These are phyloP conservation scores for Neobulgaria alba DNA, from an alignment of 2,329 filamentous ascomycete genomes.

Conservation along the genomic window DNA sequence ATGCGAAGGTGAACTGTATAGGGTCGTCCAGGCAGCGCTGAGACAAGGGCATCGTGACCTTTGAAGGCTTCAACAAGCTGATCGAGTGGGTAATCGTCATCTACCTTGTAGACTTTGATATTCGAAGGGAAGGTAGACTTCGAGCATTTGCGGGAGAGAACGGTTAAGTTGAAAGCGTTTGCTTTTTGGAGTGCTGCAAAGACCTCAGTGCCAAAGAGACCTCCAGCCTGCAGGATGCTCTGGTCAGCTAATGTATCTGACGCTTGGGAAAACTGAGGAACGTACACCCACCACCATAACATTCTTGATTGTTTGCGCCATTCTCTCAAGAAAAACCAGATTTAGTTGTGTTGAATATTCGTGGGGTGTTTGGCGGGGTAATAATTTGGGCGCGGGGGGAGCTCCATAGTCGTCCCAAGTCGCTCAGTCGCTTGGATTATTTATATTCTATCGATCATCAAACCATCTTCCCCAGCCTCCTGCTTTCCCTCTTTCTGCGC, in stretches of 20 bases:
- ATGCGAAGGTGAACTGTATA: constrained; percentile 24
- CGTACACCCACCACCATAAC: constrained; percentile 8
- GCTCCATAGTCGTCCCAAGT: too few relatives aligned
- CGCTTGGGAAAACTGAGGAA: background rate
- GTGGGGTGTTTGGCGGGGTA: background rate
- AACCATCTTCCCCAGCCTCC: constrained; percentile 26
- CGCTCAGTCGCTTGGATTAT: too few relatives aligned
- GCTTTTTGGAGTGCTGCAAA: constrained; percentile 25
- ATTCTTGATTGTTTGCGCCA: constrained; percentile 6
- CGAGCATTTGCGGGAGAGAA: constrained; percentile 27
- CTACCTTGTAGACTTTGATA: constrained; percentile 12
- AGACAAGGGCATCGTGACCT: constrained; percentile 19
- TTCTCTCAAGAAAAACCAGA: constrained; percentile 1
- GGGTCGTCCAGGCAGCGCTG: constrained; percentile 5
- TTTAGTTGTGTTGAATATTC: background rate
- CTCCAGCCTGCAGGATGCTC: constrained; percentile 20
- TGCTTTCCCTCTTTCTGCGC: constrained; percentile 28
- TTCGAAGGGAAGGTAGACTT: constrained; percentile 18
- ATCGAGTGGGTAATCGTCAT: constrained; percentile 10
- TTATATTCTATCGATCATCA: constrained; percentile 21
- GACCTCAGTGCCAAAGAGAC: constrained; percentile 26
- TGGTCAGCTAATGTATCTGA: constrained; percentile 1
- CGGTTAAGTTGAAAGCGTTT: constrained; percentile 25
- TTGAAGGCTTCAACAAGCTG: constrained; percentile 23
- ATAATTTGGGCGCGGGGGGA: too few relatives aligned